A percentile compares a stretch with the other conserved stretches of the same genome.
Evolutionary conservation across 495 filamentous ascomycete genomes (phyloP).

Genomic region (Annulohypoxylon maeteangense): DNA sequence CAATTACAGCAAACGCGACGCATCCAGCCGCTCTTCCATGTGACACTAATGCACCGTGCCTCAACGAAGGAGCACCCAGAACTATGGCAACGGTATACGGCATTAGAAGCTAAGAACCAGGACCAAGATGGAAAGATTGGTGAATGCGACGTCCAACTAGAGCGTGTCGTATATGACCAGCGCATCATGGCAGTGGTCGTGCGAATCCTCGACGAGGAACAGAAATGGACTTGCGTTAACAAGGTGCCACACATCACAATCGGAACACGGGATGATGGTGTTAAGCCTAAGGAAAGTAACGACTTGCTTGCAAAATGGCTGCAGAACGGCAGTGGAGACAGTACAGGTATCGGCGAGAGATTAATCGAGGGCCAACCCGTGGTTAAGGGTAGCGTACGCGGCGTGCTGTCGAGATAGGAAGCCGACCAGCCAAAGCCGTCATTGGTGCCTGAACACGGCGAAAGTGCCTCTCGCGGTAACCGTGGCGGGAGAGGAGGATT

Average conservation of each 20-base stretch:
- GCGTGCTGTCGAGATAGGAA: constrained; percentile 58
- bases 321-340: constrained; percentile 56
- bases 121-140: constrained; percentile 53
- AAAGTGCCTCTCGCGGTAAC: neutral
- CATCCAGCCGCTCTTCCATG: constrained; percentile 87
- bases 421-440: constrained; percentile 8
- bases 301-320: constrained; percentile 78
- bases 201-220: constrained; percentile 65
- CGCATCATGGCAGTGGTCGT: constrained; percentile 90
- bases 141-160: constrained; percentile 62
- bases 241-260: constrained; percentile 87
- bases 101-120: constrained; percentile 57
- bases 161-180: constrained; percentile 78
- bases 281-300: constrained; percentile 96
- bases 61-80: constrained; percentile 65
- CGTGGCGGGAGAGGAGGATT: neutral
- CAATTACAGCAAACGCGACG: constrained; percentile 77
- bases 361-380: constrained; percentile 57
- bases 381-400: constrained; percentile 55
- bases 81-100: constrained; percentile 75
- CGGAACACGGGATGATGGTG: constrained; percentile 73
- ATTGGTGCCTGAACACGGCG: neutral
- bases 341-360: constrained; percentile 59
- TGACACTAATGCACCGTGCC: constrained; percentile 89
- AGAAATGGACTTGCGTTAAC: constrained; percentile 76